Base-by-base conservation (phyloP, 306 rosid genomes). In the Prunus kanzakura region DNA sequence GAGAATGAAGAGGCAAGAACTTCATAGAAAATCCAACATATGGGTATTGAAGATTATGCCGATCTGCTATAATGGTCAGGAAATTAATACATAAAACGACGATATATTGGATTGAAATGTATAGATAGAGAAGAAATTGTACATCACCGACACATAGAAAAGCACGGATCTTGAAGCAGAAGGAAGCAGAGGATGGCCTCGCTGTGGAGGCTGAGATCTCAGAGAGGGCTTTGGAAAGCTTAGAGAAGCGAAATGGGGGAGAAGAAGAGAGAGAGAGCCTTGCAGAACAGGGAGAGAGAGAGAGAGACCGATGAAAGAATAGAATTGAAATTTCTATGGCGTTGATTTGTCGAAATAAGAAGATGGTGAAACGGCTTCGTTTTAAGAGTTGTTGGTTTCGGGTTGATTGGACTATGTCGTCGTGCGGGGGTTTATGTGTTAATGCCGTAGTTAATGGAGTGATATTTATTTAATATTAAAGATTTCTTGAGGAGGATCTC, bases 71-170 rank as follows among this genome's bases (percentile, higher is more conserved):
- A 32, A 4, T 6, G 13, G 51, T 30, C 32, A 35, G 16, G 23
- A 47, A 73, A 20, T 27, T 3, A 55, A n/a, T 19, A 56, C 29
- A 22, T 45, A 35, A 78, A 11, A 50, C 18, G 52, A 55, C 70
- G n/a, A 61, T 27, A n/a, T 47, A 74, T 49, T 68, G 49, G 54
- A 60, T 16, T 45, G 43, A 75, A 56, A 35, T 68, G n/a, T 56
- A 60, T 11, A 56, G 35, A 20, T 25, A 20, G 4, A 29, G 60
- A 49, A 75, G 61, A 75, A 75, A 69, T 69, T 76, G 73, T 64
- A 75, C 84, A 77, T 80, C 90, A 84, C 88, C 87, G 83, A 80
- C 86, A 76, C 22, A 32, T n/a, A 50, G 22, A 78, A 63, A 45
- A 74, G 78, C 65, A 35, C 43, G 60, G 81, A 82, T 82, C 76